phyloP scores from a whole-genome alignment of 345 rosid genomes.

The Lepidium africanum region DNA sequence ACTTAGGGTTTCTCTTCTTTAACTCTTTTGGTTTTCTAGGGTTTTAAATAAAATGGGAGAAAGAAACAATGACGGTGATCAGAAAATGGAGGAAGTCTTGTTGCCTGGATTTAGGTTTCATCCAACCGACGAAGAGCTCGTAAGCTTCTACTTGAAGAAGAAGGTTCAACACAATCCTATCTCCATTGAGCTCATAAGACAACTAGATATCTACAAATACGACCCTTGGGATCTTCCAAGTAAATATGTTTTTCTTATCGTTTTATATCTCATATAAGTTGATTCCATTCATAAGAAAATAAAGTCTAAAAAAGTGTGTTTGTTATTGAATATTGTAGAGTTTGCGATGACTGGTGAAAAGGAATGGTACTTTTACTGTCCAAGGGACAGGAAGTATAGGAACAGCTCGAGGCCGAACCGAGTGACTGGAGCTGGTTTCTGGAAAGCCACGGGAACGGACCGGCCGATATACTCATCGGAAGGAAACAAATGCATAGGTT shows the following conservation, averaged over 20 bases:
- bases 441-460: slow-evolving; percentile 97
- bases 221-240: slow-evolving; percentile 98
- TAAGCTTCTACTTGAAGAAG: slow-evolving; percentile 71
- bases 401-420: slow-evolving; percentile 87
- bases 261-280: background rate
- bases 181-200: slow-evolving; percentile 72
- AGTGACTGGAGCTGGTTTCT: slow-evolving; percentile 80
- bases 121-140: slow-evolving; percentile 92
- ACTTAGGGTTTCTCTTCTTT: slow-evolving; percentile 11
- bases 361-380: slow-evolving; percentile 89
- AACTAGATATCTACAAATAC: slow-evolving; percentile 78
- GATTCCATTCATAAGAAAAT: background rate
- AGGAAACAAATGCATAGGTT: slow-evolving; percentile 70
- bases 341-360: slow-evolving; percentile 70
- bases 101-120: slow-evolving; percentile 90
- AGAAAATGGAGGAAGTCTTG: slow-evolving; percentile 60
- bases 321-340: slow-evolving; percentile 30
- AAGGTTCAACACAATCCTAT: slow-evolving; percentile 67
- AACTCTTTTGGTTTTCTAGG: background rate
- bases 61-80: slow-evolving; percentile 30
- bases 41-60: slow-evolving; percentile 36
- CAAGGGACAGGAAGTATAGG: slow-evolving; percentile 82
- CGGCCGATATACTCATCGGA: slow-evolving; percentile 77
- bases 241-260: slow-evolving; percentile 19
- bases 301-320: background rate